Evolutionary conservation across 139 green algal genomes (phyloP).

Genomic region (Axilococcus clingmanii): DNA sequence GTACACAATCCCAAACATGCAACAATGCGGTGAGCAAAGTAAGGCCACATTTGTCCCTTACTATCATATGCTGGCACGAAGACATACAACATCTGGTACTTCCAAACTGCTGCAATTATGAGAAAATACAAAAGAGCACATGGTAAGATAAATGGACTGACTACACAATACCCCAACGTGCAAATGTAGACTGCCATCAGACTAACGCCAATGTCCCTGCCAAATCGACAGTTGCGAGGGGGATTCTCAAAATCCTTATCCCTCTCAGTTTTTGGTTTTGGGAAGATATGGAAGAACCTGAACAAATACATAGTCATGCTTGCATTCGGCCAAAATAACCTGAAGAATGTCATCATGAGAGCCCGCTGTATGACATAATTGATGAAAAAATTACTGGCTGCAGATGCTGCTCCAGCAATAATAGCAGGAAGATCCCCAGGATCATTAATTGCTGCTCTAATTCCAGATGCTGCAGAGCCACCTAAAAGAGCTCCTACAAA

Average conservation of each 20-base stretch:
- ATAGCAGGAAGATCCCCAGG: conserved; percentile 1
- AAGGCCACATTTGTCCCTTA: conserved; percentile 21
- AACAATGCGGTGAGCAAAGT: conserved; percentile 16
- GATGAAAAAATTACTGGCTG: conserved; percentile 61
- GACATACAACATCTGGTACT: conserved; percentile 51
- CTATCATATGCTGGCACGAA: conserved; percentile 32
- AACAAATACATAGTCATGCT: conserved; percentile 2
- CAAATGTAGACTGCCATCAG: conserved; percentile 6
- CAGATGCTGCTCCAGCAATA: not conserved
- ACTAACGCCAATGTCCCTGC: conserved; percentile 19
- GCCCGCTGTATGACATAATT: conserved; percentile 43
- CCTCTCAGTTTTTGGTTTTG: conserved; percentile 15
- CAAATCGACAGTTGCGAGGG: conserved; percentile 20
- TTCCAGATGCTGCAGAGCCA: conserved; percentile 26
- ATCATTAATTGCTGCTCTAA: conserved; percentile 8
- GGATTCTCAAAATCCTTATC: conserved; percentile 8
- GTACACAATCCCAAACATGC: conserved; percentile 33
- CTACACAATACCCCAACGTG: conserved; percentile 33
- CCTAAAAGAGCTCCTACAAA: conserved; percentile 53
- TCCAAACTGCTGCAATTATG: conserved; percentile 34
- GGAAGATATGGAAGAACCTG: not conserved
- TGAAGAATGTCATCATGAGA: conserved; percentile 34
- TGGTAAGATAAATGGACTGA: conserved; percentile 55
- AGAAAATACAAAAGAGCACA: conserved; percentile 47
- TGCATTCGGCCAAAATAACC: conserved; percentile 28